A percentile compares a stretch with the other conserved stretches of the same genome.
Evolutionary conservation across 495 filamentous ascomycete species (phyloP).

Genomic region (Rhypophila decipiens): DNA sequence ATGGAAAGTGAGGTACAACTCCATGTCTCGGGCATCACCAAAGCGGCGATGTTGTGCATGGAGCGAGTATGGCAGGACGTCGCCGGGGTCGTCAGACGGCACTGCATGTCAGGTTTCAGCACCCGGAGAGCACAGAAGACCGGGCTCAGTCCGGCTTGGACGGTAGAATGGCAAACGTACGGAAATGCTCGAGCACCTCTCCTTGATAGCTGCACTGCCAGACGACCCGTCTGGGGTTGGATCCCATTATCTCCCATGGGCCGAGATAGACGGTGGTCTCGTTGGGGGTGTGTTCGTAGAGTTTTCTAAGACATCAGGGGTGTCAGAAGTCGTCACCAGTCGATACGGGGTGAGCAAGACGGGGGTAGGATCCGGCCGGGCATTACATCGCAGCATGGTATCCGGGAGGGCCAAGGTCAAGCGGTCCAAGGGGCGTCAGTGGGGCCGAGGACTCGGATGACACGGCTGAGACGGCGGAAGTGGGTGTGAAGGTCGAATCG

Average conservation of each 20-base stretch:
- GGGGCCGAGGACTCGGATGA: conserved; percentile 26
- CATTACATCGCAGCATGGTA: conserved; percentile 33
- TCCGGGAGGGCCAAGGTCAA: conserved; percentile 32
- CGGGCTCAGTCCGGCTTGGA: not conserved
- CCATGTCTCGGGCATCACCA: conserved; percentile 27
- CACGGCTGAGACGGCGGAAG: conserved; percentile 24
- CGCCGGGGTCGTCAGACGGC: conserved; percentile 23
- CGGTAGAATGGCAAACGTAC: conserved; percentile 14
- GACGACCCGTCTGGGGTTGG: conserved; percentile 21
- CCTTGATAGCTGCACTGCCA: conserved; percentile 32
- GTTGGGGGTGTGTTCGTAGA: conserved; percentile 23
- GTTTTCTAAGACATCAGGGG: conserved; percentile 19
- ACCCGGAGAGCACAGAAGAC: not conserved
- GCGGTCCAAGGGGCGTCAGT: conserved; percentile 24
- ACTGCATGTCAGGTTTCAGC: conserved; percentile 15
- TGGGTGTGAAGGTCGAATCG: conserved; percentile 27
- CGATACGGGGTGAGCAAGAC: conserved; percentile 2
- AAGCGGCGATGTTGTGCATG: conserved; percentile 30
- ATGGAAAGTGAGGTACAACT: conserved; percentile 27
- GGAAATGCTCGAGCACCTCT: conserved; percentile 30
- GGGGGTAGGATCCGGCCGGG: not conserved
- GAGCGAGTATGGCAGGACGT: conserved; percentile 25
- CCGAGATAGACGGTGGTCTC: conserved; percentile 32
- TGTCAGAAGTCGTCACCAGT: conserved; percentile 12
- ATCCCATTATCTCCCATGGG: conserved; percentile 27